Conservation (phyloP, 129 eudicot species). For the Ambrosia trifida region DNA sequence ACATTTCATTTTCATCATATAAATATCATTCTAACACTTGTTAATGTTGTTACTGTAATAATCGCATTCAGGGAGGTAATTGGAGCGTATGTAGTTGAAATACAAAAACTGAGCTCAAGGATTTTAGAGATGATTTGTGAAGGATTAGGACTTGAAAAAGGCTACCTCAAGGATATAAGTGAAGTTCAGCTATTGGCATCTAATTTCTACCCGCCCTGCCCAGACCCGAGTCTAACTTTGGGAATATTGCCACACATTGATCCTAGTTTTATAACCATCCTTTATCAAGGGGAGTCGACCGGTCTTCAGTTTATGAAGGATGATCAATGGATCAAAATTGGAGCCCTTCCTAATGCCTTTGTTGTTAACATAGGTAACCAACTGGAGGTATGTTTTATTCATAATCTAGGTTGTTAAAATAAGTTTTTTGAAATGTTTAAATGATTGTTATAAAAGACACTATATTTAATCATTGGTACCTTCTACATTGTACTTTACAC, state of each 20-base stretch:
- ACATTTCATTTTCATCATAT: not conserved
- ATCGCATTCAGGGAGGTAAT: constrained; percentile 49
- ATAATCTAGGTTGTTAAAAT: not conserved
- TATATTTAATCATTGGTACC: not conserved
- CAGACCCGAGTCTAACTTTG: constrained; percentile 72
- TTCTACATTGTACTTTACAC: not conserved
- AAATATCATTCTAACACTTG: not conserved
- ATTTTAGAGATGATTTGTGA: constrained; percentile 57
- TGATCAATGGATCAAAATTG: constrained; percentile 60
- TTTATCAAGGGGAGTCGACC: constrained; percentile 41
- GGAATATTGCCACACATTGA: constrained; percentile 61
- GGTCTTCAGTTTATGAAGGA: constrained; percentile 69
- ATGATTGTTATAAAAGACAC: not conserved
- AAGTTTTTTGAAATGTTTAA: not conserved
- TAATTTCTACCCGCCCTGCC: constrained; percentile 73
- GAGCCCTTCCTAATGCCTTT: constrained; percentile 56
- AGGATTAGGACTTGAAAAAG: constrained; percentile 67
- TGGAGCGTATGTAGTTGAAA: constrained; percentile 41
- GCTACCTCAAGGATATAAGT: constrained; percentile 45
- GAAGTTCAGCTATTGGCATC: constrained; percentile 50
- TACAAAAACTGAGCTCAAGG: constrained; percentile 47
- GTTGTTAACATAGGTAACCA: constrained; percentile 65
- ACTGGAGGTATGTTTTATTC: constrained; percentile 48
- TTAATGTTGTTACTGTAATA: not conserved
- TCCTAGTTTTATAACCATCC: constrained; percentile 53